Evolutionary conservation across 1,139 yeast species (phyloP), one percentile per base, ranked within the genome.

Genomic region (Casaregolazyma suthepensis): DNA sequence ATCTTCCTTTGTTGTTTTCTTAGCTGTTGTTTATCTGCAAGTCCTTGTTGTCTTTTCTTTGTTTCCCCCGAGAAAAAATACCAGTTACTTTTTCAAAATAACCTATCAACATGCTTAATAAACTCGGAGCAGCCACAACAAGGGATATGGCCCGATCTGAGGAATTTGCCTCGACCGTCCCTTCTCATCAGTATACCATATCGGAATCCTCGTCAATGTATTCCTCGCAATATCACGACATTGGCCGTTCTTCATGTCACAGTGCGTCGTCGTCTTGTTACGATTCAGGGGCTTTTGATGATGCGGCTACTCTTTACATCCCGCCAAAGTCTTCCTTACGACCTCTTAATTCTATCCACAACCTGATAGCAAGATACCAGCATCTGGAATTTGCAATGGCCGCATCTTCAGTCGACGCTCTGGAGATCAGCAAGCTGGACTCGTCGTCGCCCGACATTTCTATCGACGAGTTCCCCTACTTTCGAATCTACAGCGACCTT

Each of bases 241-340:
- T 35, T 13, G 40, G 40, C 40, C 40, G 40, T 35, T 35, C 40
- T 6, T 35, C 40, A 6, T 35, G 40, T 15, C 40, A 35, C 13
- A 35, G 40, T 15, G 15, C 40, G 17, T 35, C 40, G 15, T 35
- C 40, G 17, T 35, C 40, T 35, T 35, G 17, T 35, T 35, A 35
- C 17, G 40, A 35, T 35, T 35, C 40, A 35, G 40, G 40, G 40
- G 40, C 17, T 35, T 35, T 15, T 35, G 40, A 35, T 15, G 40
- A 35, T 35, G 40, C 40, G 40, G 40, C 40, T 35, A 35, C 17
- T 17, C 4, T 35, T n/a, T 35, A n/a, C 17, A 35, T 47, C 22
- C 50, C 50, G n/a, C 50, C 50, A 22, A 47, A 47, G 35, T 47
- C 50, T 10, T 47, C 50, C 12, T 43, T 47, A 18, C 50, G 50